Base-by-base conservation (phyloP, 495 filamentous ascomycete genomes). In the Podospora fimiseda region DNA sequence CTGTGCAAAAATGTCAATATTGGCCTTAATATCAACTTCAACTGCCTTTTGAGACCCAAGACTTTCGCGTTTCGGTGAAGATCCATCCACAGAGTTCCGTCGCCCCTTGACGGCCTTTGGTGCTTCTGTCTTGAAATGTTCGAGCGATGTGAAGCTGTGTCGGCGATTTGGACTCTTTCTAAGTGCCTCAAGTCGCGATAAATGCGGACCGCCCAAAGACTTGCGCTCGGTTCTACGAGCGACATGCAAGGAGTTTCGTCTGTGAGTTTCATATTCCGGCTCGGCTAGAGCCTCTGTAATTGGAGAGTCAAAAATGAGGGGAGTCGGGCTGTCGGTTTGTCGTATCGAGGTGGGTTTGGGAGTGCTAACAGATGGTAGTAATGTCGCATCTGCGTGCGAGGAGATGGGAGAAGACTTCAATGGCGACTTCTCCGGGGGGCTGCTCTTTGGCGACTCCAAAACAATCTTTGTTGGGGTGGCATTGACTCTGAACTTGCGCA, bases 241-340 rank as follows among this genome's bases (percentile, higher is more conserved):
- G 9, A 52, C 50, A 2, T 61, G 56, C 0, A 70, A 51, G 5
- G 67, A 68, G 6, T 55, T 23, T 11, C 65, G 60, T 43, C 67
- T 50, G 21, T 50, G 53, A 11, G 60, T 37, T 53, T 70, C 67
- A 18, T 70, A 48, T 18, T 59, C 15, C 2, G 67, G 52, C 22
- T 60, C 63, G 8, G 39, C 33, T 5, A 38, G 38, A 1, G 22
- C 14, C 1, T 61, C 58, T 4, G 53, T 51, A 18, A 23, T 48
- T 1, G 67, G 67, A 24, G 64, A 61, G 15, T 70, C 65, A 43
- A 70, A 70, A 5, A 68, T 9, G 16, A 68, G 54, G 15, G 66
- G 59, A 0, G 20, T 36, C 9, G 53, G 37, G n/a, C 40, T 37
- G n/a, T 62, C 52, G n/a, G 42, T 14, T 1, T 37, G 6, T 30